Conservation (phyloP, 2,329 filamentous ascomycete genomes). For the Paracoccidioides brasiliensis region DNA sequence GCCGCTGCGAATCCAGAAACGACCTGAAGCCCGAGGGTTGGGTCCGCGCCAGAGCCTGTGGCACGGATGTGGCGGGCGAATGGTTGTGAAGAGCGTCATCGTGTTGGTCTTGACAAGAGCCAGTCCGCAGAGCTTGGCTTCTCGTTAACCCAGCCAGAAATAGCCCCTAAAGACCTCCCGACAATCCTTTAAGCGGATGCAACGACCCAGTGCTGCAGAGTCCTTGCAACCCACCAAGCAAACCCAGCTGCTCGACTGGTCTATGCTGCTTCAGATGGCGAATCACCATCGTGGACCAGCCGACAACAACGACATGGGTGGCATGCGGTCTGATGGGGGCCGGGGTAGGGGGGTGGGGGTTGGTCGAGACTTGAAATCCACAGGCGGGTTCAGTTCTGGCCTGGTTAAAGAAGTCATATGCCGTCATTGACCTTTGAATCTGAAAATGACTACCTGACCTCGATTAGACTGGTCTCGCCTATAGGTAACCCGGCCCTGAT, state of each 20-base stretch:
- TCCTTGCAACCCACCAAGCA: conserved; percentile 1
- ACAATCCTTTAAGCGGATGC: neutral
- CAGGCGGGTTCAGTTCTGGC: conserved; percentile 3
- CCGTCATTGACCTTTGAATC: neutral
- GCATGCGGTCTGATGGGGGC: neutral
- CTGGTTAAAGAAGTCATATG: neutral
- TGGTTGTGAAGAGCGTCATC: conserved; percentile 1
- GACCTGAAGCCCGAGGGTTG: conserved; percentile 7
- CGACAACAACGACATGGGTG: conserved; percentile 3
- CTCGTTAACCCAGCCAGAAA: neutral
- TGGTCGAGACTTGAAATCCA: neutral
- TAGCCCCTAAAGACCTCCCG: neutral
- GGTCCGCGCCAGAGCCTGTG: conserved; percentile 6
- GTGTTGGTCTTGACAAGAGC: neutral
- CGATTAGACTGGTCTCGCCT: neutral
- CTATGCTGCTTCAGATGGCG: neutral
- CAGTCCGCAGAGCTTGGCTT: conserved; percentile 8
- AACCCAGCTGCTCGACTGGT: neutral
- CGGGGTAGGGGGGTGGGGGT: neutral
- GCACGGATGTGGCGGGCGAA: conserved; percentile 13
- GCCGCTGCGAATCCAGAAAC: conserved; percentile 10
- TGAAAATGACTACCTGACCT: neutral
- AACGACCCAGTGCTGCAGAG: conserved; percentile 1
- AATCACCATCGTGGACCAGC: conserved; percentile 7
- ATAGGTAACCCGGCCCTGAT: neutral